Evolutionary conservation across 2,329 filamentous ascomycete genomes (phyloP).

Genomic region (Neonectria neomacrospora): DNA sequence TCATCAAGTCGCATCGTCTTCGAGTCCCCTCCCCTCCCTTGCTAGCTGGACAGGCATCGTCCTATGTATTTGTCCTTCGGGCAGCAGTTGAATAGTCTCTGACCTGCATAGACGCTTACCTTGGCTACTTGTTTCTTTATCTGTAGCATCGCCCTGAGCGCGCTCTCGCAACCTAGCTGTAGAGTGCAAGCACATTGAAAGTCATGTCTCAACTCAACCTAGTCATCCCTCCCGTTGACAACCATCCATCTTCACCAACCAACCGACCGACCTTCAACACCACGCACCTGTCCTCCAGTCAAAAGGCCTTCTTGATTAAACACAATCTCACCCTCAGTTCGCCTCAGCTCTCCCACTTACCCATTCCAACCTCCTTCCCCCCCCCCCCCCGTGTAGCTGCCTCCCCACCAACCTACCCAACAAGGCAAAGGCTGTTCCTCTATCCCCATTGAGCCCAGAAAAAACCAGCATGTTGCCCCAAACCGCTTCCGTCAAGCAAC

Average conservation of each 20-base stretch:
- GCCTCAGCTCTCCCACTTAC: constrained; percentile 18
- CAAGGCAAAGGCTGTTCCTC: constrained; percentile 35
- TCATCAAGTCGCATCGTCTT: background rate
- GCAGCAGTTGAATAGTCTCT: background rate
- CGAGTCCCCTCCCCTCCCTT: background rate
- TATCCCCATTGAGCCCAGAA: constrained; percentile 8
- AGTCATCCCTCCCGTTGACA: background rate
- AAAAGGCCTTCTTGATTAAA: background rate
- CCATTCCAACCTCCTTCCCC: constrained; percentile 12
- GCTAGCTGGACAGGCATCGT: background rate
- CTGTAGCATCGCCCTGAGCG: background rate
- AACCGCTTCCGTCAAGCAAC: constrained; percentile 23
- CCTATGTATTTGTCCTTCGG: background rate
- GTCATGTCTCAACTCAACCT: background rate
- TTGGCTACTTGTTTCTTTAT: background rate
- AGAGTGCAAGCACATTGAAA: background rate
- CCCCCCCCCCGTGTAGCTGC: constrained; percentile 8
- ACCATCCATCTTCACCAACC: background rate
- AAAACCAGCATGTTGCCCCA: constrained; percentile 14
- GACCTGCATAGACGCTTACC: background rate
- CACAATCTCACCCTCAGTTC: constrained; percentile 2
- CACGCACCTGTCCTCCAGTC: background rate
- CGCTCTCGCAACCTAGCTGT: background rate
- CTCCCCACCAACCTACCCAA: constrained; percentile 23
- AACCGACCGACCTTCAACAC: background rate